Percentiles rank a stretch among this genome's conserved stretches.
phyloP scores from a whole-genome alignment of 2,329 filamentous ascomycete genomes.

The Diaporthe citriasiana region DNA sequence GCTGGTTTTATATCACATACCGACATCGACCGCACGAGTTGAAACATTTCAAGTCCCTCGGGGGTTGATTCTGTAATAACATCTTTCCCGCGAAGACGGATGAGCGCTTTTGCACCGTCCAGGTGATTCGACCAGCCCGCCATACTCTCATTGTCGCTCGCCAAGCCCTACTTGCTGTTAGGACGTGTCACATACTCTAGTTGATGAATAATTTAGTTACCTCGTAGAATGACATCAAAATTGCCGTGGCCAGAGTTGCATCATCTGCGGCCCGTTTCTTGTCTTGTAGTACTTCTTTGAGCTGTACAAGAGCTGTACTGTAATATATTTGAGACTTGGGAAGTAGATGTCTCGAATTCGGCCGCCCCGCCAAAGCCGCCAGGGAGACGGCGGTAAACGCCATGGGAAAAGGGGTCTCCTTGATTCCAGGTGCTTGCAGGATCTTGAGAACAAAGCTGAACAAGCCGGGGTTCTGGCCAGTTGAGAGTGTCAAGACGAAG shows the following conservation, averaged over 20 bases:
- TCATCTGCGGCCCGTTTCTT: constrained; percentile 43
- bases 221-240: constrained; percentile 48
- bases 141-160: constrained; percentile 43
- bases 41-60: constrained; percentile 47
- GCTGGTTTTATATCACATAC: constrained; percentile 36
- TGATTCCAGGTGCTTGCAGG: constrained; percentile 42
- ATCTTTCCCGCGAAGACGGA: constrained; percentile 44
- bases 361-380: constrained; percentile 46
- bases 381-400: constrained; percentile 46
- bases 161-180: constrained; percentile 38
- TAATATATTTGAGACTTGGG: constrained; percentile 45
- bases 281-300: constrained; percentile 45
- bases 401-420: constrained; percentile 45
- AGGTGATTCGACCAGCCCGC: constrained; percentile 45
- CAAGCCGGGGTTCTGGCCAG: constrained; percentile 43
- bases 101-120: constrained; percentile 45
- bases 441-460: constrained; percentile 46
- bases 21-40: constrained; percentile 46
- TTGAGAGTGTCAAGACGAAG: constrained; percentile 45
- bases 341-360: constrained; percentile 44
- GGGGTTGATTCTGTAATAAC: constrained; percentile 40
- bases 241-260: constrained; percentile 45
- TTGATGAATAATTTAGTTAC: not conserved
- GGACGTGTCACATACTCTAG: not conserved
- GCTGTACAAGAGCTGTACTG: constrained; percentile 44